Evolutionary conservation across 768 basidiomycete genomes (phyloP).

Genomic region (Rhodotorula sphaerocarpa): DNA sequence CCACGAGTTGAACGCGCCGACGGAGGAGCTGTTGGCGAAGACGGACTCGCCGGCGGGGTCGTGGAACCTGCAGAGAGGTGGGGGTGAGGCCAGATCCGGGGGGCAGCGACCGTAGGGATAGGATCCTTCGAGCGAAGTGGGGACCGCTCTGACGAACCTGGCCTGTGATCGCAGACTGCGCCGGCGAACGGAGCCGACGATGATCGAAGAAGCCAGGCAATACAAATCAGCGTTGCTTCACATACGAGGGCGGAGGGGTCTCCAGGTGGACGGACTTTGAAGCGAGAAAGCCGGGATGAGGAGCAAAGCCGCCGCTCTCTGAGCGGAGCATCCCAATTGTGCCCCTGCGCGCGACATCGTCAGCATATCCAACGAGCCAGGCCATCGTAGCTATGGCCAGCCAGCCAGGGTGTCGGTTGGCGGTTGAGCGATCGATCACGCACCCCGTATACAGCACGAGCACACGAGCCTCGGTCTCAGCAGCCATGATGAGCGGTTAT

Average conservation of each 20-base stretch:
- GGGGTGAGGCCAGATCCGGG: neutral
- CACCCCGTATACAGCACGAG: constrained; percentile 71
- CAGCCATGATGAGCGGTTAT: constrained; percentile 41
- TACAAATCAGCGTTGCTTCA: neutral
- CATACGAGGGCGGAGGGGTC: neutral
- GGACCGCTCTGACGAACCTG: no score
- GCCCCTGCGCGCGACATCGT: constrained; percentile 47
- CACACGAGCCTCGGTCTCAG: constrained; percentile 74
- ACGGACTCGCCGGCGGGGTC: constrained; percentile 80
- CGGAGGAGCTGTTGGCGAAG: constrained; percentile 68
- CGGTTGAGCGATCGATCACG: neutral
- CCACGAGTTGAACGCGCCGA: constrained; percentile 73
- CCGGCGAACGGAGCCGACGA: neutral
- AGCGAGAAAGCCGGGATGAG: constrained; percentile 82
- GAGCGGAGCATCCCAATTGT: constrained; percentile 53
- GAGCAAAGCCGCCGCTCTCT: constrained; percentile 44
- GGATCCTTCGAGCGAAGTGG: no score
- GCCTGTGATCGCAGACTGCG: neutral
- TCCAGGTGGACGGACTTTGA: constrained; percentile 10
- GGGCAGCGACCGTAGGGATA: no score
- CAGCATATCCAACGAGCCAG: neutral
- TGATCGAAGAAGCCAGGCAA: neutral
- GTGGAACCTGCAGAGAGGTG: constrained; percentile 59
- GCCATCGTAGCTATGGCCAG: neutral
- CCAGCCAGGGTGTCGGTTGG: neutral